Evolutionary conservation across 495 filamentous ascomycete genomes (phyloP), one percentile per base, ranked within the genome.

Genomic region (Emericellopsis terricola): DNA sequence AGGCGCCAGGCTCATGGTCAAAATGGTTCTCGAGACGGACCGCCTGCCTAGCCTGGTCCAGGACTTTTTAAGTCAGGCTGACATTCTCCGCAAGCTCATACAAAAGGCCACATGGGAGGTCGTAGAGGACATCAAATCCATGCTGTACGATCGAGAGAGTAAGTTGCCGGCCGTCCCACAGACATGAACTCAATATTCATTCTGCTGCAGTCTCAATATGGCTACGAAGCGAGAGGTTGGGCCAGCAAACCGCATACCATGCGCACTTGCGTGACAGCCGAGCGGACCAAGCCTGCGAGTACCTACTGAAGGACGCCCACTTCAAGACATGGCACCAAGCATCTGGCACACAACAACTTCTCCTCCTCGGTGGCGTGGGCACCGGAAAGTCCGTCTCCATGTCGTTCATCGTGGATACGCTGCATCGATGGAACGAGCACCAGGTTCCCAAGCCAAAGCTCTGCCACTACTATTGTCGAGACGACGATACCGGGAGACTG

Each of bases 101-200:
- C 19, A 36, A 35, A 46, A 46, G 13, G 44, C 44, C 15, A 46
- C 44, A 18, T 38, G 29, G 41, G 41, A 46, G 34, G 40, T 46
- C 34, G 31, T 41, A 7, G 44, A 40, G 27, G 44, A 47, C 26
- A 38, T 38, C 30, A 38, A 36, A 37, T 15, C 27, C n/a, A 39
- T 49, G 42, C 37, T 46, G 10, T 44, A 46, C 33, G 43, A 49
- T 35, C 27, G 28, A 21, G 37, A 46, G 36, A 49, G 46, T 49
- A 42, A 18, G 43, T 38, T 26, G 6, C 23, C 11, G n/a, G n/a
- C n/a, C n/a, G n/a, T n/a, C n/a, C n/a, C n/a, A n/a, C n/a, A n/a
- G n/a, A n/a, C n/a, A n/a, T n/a, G n/a, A n/a, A n/a, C n/a, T n/a
- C n/a, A n/a, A n/a, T n/a, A 26, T 11, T 11, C 23, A 11, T 26